Conservation (phyloP, 805 yeast species). For the Wickerhamomyces rabaulensis region DNA sequence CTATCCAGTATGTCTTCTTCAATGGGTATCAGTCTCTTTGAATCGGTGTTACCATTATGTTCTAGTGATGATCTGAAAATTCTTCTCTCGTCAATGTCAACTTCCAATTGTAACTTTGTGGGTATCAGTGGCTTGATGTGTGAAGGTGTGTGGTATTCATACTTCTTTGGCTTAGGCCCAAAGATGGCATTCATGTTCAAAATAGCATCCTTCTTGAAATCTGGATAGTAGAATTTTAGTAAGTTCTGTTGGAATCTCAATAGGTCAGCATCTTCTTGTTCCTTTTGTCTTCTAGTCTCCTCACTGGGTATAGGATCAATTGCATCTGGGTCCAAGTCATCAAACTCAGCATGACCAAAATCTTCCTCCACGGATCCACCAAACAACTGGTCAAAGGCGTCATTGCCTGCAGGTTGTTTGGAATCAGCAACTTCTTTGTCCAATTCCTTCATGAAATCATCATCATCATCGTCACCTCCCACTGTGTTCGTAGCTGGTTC, state of each 20-base stretch:
- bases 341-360: constrained; percentile 13
- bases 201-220: constrained; percentile 48
- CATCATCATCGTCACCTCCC: constrained; percentile 3
- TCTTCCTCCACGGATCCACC: constrained; percentile 25
- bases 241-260: constrained; percentile 24
- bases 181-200: constrained; percentile 63
- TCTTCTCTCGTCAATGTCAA: constrained; percentile 55
- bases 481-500: constrained; percentile 13
- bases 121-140: constrained; percentile 41
- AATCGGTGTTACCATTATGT: constrained; percentile 7
- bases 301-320: neutral
- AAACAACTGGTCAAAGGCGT: constrained; percentile 25
- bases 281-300: constrained; percentile 4
- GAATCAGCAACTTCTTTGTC: constrained; percentile 11
- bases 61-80: constrained; percentile 35
- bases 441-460: constrained; percentile 6
- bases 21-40: constrained; percentile 13
- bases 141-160: constrained; percentile 38
- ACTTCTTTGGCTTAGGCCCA: constrained; percentile 54
- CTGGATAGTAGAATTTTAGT: constrained; percentile 53
- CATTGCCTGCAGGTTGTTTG: constrained; percentile 1
- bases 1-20: constrained; percentile 13
- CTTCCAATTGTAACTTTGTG: constrained; percentile 51
- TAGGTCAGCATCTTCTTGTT: constrained; percentile 22
- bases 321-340: constrained; percentile 10